Evolutionary conservation across 768 basidiomycete genomes (phyloP).

Genomic region (Tubosaeta sp.): DNA sequence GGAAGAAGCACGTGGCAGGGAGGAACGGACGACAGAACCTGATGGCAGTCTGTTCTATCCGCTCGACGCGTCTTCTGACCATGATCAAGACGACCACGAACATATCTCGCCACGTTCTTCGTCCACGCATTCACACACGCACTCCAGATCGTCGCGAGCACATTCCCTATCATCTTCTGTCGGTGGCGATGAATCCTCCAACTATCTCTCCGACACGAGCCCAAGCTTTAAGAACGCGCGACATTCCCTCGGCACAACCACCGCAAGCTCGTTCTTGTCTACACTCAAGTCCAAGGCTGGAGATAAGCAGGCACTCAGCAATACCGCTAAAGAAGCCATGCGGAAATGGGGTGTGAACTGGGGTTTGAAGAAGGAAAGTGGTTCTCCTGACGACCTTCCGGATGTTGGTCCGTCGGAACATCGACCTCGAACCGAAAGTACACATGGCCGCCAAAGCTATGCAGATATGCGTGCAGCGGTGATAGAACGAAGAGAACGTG

Average conservation of each 20-base stretch:
- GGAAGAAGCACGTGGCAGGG: constrained; percentile 17
- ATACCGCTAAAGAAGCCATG: constrained; percentile 84
- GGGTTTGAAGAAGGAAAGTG: constrained; percentile 57
- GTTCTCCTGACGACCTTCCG: constrained; percentile 37
- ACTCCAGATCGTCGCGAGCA: constrained; percentile 32
- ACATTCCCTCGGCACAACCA: constrained; percentile 37
- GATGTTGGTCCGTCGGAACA: constrained; percentile 40
- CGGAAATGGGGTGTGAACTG: constrained; percentile 90
- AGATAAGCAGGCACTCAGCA: constrained; percentile 83
- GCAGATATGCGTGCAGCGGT: constrained; percentile 77
- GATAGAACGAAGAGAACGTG: constrained; percentile 55
- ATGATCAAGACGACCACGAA: constrained; percentile 17
- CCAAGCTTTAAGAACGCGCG: constrained; percentile 33
- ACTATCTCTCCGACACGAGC: constrained; percentile 32
- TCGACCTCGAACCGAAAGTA: constrained; percentile 32
- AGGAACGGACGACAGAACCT: constrained; percentile 32
- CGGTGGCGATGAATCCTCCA: constrained; percentile 26
- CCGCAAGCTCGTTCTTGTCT: constrained; percentile 64
- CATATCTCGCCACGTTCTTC: constrained; percentile 36
- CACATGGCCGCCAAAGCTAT: constrained; percentile 55
- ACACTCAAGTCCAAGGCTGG: constrained; percentile 70
- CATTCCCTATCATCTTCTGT: constrained; percentile 33
- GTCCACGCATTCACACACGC: constrained; percentile 40
- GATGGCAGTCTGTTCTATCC: constrained; percentile 29
- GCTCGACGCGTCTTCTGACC: constrained; percentile 13